phyloP scores from a whole-genome alignment of 1,284 basidiomycete species.

The Inonotus hispidus region DNA sequence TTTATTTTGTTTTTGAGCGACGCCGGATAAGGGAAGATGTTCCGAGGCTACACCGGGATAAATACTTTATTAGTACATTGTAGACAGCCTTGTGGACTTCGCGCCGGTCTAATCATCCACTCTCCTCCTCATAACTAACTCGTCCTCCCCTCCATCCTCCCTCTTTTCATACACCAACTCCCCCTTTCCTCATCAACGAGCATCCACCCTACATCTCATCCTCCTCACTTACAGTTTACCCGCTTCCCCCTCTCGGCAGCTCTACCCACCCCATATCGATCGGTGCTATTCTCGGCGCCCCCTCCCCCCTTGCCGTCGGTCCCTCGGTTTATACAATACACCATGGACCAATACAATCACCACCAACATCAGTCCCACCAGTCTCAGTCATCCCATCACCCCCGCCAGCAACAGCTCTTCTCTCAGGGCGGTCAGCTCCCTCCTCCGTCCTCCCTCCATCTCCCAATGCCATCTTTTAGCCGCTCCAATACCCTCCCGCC shows the following conservation, averaged over 20 bases:
- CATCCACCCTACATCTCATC: slow-evolving; percentile 31
- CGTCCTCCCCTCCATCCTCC: background rate
- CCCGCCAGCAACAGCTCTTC: slow-evolving; percentile 26
- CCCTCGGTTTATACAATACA: slow-evolving; percentile 14
- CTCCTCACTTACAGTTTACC: slow-evolving; percentile 25
- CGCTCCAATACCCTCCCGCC: slow-evolving; percentile 35
- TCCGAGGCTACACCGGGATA: background rate
- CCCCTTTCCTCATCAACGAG: background rate
- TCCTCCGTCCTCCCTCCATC: slow-evolving; percentile 40
- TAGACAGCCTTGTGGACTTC: background rate
- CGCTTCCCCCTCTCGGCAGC: slow-evolving; percentile 29
- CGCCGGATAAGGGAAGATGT: background rate
- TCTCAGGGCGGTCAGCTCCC: slow-evolving; percentile 34
- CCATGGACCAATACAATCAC: slow-evolving; percentile 23
- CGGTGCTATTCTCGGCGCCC: slow-evolving; percentile 8
- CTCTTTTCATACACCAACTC: background rate
- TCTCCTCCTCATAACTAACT: background rate
- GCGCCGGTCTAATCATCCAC: background rate
- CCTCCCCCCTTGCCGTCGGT: background rate
- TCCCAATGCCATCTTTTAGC: slow-evolving; percentile 30
- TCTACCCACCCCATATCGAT: slow-evolving; percentile 35
- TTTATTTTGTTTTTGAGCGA: too few relatives aligned
- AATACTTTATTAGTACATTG: background rate
- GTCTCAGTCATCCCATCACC: slow-evolving; percentile 26
- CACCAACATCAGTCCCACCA: slow-evolving; percentile 25